These are phyloP conservation scores for Auriculariales sp. DNA, from an alignment of 768 basidiomycete species.

Conservation along the genomic window DNA sequence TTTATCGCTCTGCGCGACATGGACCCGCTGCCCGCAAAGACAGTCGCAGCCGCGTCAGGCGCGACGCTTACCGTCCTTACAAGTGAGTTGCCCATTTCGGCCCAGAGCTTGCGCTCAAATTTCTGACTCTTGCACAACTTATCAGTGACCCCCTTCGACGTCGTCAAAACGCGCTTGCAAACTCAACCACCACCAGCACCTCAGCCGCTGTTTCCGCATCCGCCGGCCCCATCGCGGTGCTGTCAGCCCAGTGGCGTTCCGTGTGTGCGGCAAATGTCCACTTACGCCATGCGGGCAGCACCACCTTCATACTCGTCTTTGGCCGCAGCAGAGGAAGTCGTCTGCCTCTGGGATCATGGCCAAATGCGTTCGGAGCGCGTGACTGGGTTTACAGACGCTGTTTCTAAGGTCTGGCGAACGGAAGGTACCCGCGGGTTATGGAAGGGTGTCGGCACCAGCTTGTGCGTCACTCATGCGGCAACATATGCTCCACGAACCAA, in stretches of 20 bases:
- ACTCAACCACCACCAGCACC: slow-evolving; percentile 54
- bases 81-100: slow-evolving; percentile 30
- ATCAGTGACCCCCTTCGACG: slow-evolving; percentile 99
- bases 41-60: slow-evolving; percentile 65
- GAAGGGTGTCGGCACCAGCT: slow-evolving; percentile 86
- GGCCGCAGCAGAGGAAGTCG: slow-evolving; percentile 45
- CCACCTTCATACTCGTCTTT: no score
- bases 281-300: slow-evolving; percentile 46
- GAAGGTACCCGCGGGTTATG: slow-evolving; percentile 81
- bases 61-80: slow-evolving; percentile 72
- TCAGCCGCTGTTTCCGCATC: slow-evolving; percentile 36
- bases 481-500: no score
- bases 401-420: slow-evolving; percentile 61
- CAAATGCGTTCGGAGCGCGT: slow-evolving; percentile 57
- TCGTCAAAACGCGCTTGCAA: slow-evolving; percentile 91
- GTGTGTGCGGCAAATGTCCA: slow-evolving; percentile 70
- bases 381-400: slow-evolving; percentile 74
- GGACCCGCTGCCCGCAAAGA: slow-evolving; percentile 67
- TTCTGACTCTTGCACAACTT: slow-evolving; percentile 2
- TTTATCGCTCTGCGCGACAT: slow-evolving; percentile 24
- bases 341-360: slow-evolving; percentile 70
- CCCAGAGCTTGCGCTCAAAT: slow-evolving; percentile 6
- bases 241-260: slow-evolving; percentile 47
- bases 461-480: slow-evolving; percentile 59
- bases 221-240: slow-evolving; percentile 38